Evolutionary conservation across 139 green algal genomes (phyloP).

Genomic region (Parachlorella kessleri): DNA sequence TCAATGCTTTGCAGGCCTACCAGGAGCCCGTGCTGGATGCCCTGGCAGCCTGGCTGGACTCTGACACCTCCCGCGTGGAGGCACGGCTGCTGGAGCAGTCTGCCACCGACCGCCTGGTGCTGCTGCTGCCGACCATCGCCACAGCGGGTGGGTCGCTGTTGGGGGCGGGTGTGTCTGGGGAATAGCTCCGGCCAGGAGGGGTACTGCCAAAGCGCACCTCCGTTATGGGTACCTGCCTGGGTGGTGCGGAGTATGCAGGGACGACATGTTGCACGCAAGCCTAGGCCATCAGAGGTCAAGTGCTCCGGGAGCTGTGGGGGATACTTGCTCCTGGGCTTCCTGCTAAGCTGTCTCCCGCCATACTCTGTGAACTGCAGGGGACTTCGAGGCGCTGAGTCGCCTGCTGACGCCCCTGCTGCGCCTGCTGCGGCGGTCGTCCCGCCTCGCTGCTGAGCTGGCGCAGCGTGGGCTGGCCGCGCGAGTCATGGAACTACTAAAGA

Average conservation of each 20-base stretch:
- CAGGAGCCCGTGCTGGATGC: constrained; percentile 67
- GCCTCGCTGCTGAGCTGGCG: constrained; percentile 34
- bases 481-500: constrained; percentile 46
- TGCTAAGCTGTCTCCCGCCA: no score
- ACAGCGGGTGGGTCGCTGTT: background rate
- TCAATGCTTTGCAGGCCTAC: constrained; percentile 29
- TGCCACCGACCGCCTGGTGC: constrained; percentile 55
- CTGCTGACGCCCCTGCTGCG: constrained; percentile 41
- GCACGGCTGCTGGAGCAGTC: constrained; percentile 53
- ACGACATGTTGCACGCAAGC: no score
- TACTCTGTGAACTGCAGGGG: no score
- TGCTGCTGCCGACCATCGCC: constrained; percentile 42
- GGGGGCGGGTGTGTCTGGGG: background rate
- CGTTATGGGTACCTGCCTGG: no score
- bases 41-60: constrained; percentile 70
- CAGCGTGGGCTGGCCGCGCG: constrained; percentile 36
- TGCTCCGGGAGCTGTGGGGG: no score
- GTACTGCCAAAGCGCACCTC: no score
- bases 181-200: background rate
- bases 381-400: constrained; percentile 37
- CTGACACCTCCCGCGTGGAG: constrained; percentile 70
- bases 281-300: no score
- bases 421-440: constrained; percentile 36
- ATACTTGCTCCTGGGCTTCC: no score
- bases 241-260: no score